Base-by-base conservation (phyloP, 306 rosid species). In the Prunus mume region DNA sequence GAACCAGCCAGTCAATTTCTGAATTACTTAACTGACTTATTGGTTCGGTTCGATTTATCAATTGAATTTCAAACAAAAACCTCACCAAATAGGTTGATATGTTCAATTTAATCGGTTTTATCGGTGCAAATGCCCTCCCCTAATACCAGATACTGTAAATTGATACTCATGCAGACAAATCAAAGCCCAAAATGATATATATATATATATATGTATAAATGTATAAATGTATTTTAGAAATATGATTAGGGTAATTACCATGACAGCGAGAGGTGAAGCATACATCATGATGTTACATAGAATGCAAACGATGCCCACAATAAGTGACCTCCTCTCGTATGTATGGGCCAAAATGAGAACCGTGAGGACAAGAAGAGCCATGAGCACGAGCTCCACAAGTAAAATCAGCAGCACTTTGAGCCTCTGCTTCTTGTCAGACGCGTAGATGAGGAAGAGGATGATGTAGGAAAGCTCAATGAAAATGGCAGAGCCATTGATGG, bases 271-370 rank as follows among this genome's bases (percentile, higher is more conserved):
- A 2, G 99, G 98, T 0, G 99, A 69, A 69, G 97, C 99, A 54
- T 89, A 96, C 98, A 96, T 96, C 96, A 91, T 86, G 70, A 92
- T 81, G 88, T 89, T 96, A 82, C 85, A 89, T 56, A 88, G 41
- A 19, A 90, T 85, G 80, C 90, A 82, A 1, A 84, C 60, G 57
- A 86, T 72, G 68, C 99, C 99, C 12, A 91, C 98, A 57, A 96
- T 20, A 3, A 79, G 25, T 27, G 93, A 85, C 49, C 98, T 86
- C 67, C 72, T 83, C 6, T 43, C 64, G 68, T 20, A 5, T 3
- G 88, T 10, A 43, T 92, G 93, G 38, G 75, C 78, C 2, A 86
- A 32, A 2, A 80, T 79, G 27, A 92, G 45, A 2, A 83, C 79
- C 52, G 88, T 4, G 9, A 83, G 41, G 38, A 87, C 18, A 51